Evolutionary conservation across 257 asterid species (phyloP), one percentile per base, ranked within the genome.

Genomic region (Avicennia marina): DNA sequence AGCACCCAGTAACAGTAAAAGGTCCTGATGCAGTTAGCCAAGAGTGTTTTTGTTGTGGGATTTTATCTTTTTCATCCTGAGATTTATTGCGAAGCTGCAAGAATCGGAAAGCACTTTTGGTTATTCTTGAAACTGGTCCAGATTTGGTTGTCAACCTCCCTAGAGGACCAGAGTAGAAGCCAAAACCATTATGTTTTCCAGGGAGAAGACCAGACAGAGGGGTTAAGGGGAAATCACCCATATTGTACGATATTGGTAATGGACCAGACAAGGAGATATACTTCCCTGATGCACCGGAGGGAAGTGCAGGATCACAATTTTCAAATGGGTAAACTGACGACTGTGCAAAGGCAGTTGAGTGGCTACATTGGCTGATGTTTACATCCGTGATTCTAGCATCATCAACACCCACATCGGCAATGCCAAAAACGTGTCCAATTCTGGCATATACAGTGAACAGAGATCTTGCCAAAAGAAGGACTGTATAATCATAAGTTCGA

Each of bases 261-360:
- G 95, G 95, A 43, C 97, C 94, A 1, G 97, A 86, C 6, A 55
- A 63, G 13, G 85, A 71, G 20, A 75, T 71, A 16, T 52, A 15
- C 51, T 66, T 77, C 31, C 78, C 81, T 9, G 77, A 55, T 3
- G 72, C 62, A 17, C 78, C 87, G 0, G 81, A 71, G 9, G 86
- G 73, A 71, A 75, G 74, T 55, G 85, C 76, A 53, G 83, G 73
- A 43, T 65, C 54, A 44, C 62, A 76, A 60, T 66, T 78, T 62
- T 89, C 95, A 0, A 94, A 72, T 2, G 94, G 97, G 60, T 83
- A 84, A 69, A 89, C 94, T 0, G 93, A 78, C 0, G 97, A 89
- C 24, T 83, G 94, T 75, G 68, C 66, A 62, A 79, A 86, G 45
- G 73, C 81, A 13, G 80, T 78, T 1, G 95, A 78, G 29, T 83